These are phyloP conservation scores for Wickerhamomyces sp. DNA, from an alignment of 1,139 yeast genomes.

Conservation along the genomic window DNA sequence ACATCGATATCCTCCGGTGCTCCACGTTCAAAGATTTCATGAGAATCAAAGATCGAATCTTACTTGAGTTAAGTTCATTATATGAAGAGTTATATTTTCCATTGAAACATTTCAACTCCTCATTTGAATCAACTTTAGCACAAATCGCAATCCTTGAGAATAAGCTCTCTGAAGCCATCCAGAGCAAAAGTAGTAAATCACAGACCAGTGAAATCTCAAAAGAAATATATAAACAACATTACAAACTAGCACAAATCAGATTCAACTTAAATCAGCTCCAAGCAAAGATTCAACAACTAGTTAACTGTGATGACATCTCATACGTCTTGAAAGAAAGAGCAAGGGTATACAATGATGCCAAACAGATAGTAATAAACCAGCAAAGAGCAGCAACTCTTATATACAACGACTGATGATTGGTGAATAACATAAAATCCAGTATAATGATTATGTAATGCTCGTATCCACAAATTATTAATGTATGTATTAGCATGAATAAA, in stretches of 20 bases:
- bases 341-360: conserved; percentile 23
- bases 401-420: no score
- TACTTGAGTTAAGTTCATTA: conserved; percentile 4
- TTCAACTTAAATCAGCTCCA: conserved; percentile 14
- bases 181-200: conserved; percentile 2
- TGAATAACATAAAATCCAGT: no score
- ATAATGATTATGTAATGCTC: no score
- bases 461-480: no score
- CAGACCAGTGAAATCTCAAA: conserved; percentile 3
- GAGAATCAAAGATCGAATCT: conserved; percentile 11
- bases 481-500: no score
- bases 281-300: conserved; percentile 9
- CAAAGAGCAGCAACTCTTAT: conserved; percentile 2
- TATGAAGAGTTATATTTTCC: conserved; percentile 1
- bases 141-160: neutral
- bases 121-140: neutral
- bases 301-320: conserved; percentile 19
- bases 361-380: conserved; percentile 17
- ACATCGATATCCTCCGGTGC: conserved; percentile 17
- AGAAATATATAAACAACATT: conserved; percentile 4
- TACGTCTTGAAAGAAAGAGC: conserved; percentile 24
- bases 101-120: conserved; percentile 1
- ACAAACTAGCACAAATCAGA: conserved; percentile 7
- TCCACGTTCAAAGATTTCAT: conserved; percentile 15
- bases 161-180: neutral